Percentiles rank a stretch among this genome's conserved stretches.
Evolutionary conservation across 345 rosid genomes (phyloP).

Genomic region (Nasturtium officinale): DNA sequence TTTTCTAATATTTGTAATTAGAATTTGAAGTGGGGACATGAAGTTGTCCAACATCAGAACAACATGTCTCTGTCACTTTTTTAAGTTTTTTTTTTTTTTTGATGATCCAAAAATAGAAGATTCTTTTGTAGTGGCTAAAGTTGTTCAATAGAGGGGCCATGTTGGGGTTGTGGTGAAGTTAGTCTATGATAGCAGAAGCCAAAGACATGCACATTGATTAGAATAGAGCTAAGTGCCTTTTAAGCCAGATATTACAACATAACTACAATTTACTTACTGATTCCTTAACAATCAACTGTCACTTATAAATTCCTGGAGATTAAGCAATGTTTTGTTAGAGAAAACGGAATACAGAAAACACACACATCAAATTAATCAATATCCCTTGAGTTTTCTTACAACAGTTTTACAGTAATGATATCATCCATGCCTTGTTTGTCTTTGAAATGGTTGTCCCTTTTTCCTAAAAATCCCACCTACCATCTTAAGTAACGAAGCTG

Average conservation of each 20-base stretch:
- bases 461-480: background rate
- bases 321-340: conserved; percentile 3
- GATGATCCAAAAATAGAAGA: background rate
- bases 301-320: background rate
- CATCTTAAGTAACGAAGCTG: background rate
- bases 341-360: background rate
- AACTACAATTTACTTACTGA: background rate
- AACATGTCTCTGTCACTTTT: background rate
- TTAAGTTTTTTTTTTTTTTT: no score
- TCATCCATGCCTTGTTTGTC: background rate
- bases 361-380: background rate
- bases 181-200: background rate
- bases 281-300: background rate
- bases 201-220: background rate
- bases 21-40: background rate
- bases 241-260: background rate
- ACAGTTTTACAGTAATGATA: background rate
- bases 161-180: background rate
- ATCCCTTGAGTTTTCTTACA: background rate
- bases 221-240: background rate
- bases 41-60: background rate
- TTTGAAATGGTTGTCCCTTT: background rate
- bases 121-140: background rate
- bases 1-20: background rate
- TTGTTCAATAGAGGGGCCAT: background rate